Base-by-base conservation (phyloP, 176 grass and related monocot genomes). In the Juncus inflexus region DNA sequence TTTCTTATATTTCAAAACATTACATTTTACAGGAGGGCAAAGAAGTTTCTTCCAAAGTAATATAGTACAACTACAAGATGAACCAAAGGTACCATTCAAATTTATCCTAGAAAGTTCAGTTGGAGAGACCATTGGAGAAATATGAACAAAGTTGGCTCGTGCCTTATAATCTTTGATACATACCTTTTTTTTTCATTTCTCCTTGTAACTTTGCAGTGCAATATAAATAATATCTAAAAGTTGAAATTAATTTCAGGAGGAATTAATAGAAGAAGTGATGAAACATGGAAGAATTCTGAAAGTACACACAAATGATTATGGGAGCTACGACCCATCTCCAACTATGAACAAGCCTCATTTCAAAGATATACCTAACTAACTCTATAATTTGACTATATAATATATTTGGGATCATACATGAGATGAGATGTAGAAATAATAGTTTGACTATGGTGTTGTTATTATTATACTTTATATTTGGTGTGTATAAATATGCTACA, bases 311-410 rank as follows among this genome's bases (percentile, higher is more conserved):
- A 78, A 79, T 70, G 89, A 92, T 82, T 92, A 92, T 58, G 66
- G 75, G 45, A 3, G 3, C 50, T 87, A 87, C 14, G 78, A 87
- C 51, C 53, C 81, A 37, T 63, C 84, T 19, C 89, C 89, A 2
- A 62, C 78, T 60, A 77, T 92, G 70, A 40, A 76, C 28, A 92
- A 87, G 78, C 89, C 89, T 84, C 84, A 72, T 73, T 87, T 87
- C 75, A 92, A 92, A 74, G 73, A 78, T 38, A 87, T 92, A 79
- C 89, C 89, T 0, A 91, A 87, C 40, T 87, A 0, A 2, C 59
- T 3, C 15, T 9, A 43, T 13, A 0, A 60, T 70, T 56, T 70
- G 67, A 40, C 40, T 36, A 68, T 68, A 67, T 37, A 63, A 62
- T 67, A 14, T 68, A 16, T 55, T 10, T 55, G 66, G 55, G 66